These are phyloP conservation scores for Candolleomyces efflorescens DNA, from an alignment of 768 basidiomycete genomes.

Conservation along the genomic window DNA sequence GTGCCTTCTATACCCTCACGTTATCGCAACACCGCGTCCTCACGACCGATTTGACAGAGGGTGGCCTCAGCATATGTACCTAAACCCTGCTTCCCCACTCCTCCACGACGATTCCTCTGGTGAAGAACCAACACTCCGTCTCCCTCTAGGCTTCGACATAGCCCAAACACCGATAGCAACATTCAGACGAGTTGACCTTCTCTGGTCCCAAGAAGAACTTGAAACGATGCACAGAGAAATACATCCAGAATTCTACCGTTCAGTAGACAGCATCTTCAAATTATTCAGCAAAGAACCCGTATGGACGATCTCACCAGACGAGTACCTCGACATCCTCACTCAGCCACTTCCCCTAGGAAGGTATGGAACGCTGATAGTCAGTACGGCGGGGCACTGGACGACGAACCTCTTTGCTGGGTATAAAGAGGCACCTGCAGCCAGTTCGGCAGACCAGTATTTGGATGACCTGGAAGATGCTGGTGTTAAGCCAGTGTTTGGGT, in stretches of 20 bases:
- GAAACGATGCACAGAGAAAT: conserved; percentile 35
- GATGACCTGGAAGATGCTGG: no score
- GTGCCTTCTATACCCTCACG: no score
- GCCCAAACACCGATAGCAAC: conserved; percentile 55
- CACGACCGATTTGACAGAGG: no score
- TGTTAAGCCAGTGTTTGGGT: no score
- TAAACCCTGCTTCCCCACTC: no score
- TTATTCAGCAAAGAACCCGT: conserved; percentile 53
- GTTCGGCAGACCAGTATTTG: no score
- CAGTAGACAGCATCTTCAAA: conserved; percentile 21
- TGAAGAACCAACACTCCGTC: no score
- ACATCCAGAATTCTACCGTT: conserved; percentile 23
- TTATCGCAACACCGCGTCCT: no score
- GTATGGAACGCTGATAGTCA: conserved; percentile 58
- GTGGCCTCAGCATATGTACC: no score
- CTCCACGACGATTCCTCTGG: no score
- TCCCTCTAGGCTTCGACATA: conserved; percentile 54
- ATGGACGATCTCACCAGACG: conserved; percentile 49
- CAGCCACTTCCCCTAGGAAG: conserved; percentile 42
- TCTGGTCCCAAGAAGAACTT: conserved; percentile 46
- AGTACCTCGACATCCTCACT: conserved; percentile 52
- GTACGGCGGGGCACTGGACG: conserved; percentile 72
- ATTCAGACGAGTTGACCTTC: conserved; percentile 61
- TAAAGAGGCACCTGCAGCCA: no score
- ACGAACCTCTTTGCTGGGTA: no score